Base-by-base conservation (phyloP, 2,329 filamentous ascomycete genomes). In the Zymoseptoria passerinii region DNA sequence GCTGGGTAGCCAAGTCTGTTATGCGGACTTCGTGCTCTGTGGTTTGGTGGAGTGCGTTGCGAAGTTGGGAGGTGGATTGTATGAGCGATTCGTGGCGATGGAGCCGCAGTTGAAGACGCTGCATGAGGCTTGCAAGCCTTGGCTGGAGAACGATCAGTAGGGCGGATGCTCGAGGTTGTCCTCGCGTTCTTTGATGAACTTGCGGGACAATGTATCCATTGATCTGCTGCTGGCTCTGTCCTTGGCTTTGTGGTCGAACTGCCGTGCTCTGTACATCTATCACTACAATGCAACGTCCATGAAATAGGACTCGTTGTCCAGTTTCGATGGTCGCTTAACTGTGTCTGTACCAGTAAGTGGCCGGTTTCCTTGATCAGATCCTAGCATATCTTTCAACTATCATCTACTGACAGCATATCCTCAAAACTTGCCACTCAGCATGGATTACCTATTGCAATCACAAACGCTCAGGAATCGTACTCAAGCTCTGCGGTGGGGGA, bases 11-110 rank as follows among this genome's bases (percentile, higher is more conserved):
- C 19, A 61, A 54, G 58, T 64, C 5, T 61, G 58, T 48, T 69
- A 67, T 61, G 65, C 55, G 9, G 67, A 69, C 56, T 65, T 68
- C 51, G 52, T 67, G 4, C 29, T 68, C n/a, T 63, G 55, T 6
- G 60, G 55, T n/a, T 44, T 67, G 56, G 51, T 65, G 18, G 65
- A 67, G 58, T 50, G 57, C 16, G 52, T 62, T 29, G 54, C 28
- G 52, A 59, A 61, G 52, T 65, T 69, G 48, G 60, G 58, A 4
- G 50, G 50, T 50, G 65, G 60, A 29, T 13, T 66, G 40, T 65
- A 51, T 55, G 60, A 62, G 49, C 54, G 57, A 29, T 35, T 61
- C 19, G 28, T 56, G 18, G 13, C 49, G 23, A 27, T 50, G 29
- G 52, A 55, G 49, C 29, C 54, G 44, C 56, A 54, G 18, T 44